Evolutionary conservation across 148 eudicot species (phyloP).

Genomic region (Dysphania ambrosioides): DNA sequence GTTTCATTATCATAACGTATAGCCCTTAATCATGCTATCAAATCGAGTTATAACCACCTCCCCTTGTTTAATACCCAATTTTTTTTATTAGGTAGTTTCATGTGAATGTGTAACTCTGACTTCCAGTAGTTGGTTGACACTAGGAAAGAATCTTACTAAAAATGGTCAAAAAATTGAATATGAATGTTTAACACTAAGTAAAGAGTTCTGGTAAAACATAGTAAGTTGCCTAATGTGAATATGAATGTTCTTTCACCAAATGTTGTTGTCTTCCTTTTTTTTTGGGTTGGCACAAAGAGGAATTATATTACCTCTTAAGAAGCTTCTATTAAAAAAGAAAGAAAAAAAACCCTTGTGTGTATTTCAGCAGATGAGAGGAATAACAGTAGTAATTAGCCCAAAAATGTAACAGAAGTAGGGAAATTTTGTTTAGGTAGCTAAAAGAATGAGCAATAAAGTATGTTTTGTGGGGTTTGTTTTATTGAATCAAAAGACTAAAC

Average conservation of each 20-base stretch:
- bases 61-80: constrained; percentile 5
- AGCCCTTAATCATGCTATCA: neutral
- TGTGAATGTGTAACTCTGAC: constrained; percentile 20
- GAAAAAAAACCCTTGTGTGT: neutral
- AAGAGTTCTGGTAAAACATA: constrained; percentile 18
- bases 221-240: constrained; percentile 15
- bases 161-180: constrained; percentile 16
- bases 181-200: constrained; percentile 20
- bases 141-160: constrained; percentile 11
- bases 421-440: constrained; percentile 12
- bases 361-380: neutral
- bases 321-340: no score
- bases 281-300: no score
- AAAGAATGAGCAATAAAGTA: constrained; percentile 6
- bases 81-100: constrained; percentile 23
- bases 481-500: constrained; percentile 7
- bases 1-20: neutral
- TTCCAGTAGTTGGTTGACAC: constrained; percentile 12
- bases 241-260: constrained; percentile 4
- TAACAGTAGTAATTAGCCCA: neutral
- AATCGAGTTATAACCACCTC: constrained; percentile 15
- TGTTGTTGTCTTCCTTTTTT: no score
- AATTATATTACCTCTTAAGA: no score
- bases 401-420: neutral
- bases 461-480: neutral